A percentile compares a stretch with the other conserved stretches of the same genome.
Conservation (phyloP, 2,329 filamentous ascomycete species). For the Epichloe aotearoae region DNA sequence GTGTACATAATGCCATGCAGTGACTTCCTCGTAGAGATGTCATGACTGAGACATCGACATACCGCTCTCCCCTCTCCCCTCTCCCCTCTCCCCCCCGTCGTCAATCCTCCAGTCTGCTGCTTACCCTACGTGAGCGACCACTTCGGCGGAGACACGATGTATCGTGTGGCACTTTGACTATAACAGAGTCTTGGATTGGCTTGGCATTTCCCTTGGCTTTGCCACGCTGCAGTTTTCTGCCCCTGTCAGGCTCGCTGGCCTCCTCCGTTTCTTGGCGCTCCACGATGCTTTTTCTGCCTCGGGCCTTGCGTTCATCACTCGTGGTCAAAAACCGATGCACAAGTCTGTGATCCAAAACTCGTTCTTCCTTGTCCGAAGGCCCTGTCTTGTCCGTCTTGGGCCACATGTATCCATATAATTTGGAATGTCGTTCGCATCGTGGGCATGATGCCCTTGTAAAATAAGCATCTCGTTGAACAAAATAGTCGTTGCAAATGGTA, state of each 20-base stretch:
- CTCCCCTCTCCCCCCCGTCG: too few relatives aligned
- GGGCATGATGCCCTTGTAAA: constrained; percentile 76
- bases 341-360: constrained; percentile 71
- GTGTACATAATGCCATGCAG: background rate
- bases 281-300: constrained; percentile 26
- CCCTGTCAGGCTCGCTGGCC: constrained; percentile 12
- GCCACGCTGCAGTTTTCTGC: background rate
- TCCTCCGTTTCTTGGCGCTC: constrained; percentile 16
- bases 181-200: background rate
- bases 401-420: constrained; percentile 90
- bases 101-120: constrained; percentile 15
- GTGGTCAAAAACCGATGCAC: constrained; percentile 72
- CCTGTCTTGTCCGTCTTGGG: constrained; percentile 83
- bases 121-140: constrained; percentile 21
- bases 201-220: constrained; percentile 7
- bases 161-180: background rate
- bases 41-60: background rate
- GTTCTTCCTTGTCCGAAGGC: constrained; percentile 55
- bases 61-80: too few relatives aligned
- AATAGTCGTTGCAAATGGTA: constrained; percentile 66
- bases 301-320: constrained; percentile 48
- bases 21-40: background rate
- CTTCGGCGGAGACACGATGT: constrained; percentile 17
- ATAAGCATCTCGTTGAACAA: constrained; percentile 82
- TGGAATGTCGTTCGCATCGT: constrained; percentile 87